Evolutionary conservation across 2,329 filamentous ascomycete species (phyloP).

Genomic region (Verticillium isaacii): DNA sequence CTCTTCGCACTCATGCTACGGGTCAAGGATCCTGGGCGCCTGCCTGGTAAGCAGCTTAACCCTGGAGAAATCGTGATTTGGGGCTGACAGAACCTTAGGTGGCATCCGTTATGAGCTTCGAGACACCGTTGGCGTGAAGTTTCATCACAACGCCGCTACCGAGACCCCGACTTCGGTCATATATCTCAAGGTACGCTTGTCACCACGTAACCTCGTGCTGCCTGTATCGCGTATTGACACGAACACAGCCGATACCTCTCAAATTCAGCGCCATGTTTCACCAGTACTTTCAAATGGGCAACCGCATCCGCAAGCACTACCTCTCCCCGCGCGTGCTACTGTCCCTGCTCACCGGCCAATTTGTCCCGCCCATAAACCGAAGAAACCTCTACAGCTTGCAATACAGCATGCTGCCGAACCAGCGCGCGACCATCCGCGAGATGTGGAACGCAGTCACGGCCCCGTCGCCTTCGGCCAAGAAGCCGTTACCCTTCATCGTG

Average conservation of each 20-base stretch:
- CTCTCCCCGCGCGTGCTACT: slow-evolving; percentile 83
- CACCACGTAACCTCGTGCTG: background rate
- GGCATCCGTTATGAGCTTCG: slow-evolving; percentile 87
- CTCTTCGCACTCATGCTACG: slow-evolving; percentile 95
- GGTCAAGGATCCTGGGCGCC: slow-evolving; percentile 83
- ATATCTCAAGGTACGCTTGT: slow-evolving; percentile 59
- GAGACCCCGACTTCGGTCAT: slow-evolving; percentile 73
- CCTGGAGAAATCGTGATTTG: slow-evolving; percentile 49
- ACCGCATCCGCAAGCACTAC: slow-evolving; percentile 92
- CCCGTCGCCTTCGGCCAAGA: slow-evolving; percentile 37
- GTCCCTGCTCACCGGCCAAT: slow-evolving; percentile 82
- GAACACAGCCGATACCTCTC: slow-evolving; percentile 72
- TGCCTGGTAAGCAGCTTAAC: slow-evolving; percentile 61
- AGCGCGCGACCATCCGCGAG: slow-evolving; percentile 73
- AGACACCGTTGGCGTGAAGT: slow-evolving; percentile 57
- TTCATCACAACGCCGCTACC: slow-evolving; percentile 32
- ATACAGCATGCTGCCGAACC: slow-evolving; percentile 93
- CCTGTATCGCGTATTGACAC: background rate
- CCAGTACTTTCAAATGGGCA: slow-evolving; percentile 92
- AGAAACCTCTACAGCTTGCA: slow-evolving; percentile 94
- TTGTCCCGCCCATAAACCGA: slow-evolving; percentile 90
- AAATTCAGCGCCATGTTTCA: slow-evolving; percentile 92
- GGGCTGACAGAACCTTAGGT: slow-evolving; percentile 34
- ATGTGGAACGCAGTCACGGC: slow-evolving; percentile 73
- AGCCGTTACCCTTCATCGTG: slow-evolving; percentile 30